A percentile compares a stretch with the other conserved stretches of the same genome.
Evolutionary conservation across 139 green algal species (phyloP).

Genomic region (Chlamydomonas sphaeroides): DNA sequence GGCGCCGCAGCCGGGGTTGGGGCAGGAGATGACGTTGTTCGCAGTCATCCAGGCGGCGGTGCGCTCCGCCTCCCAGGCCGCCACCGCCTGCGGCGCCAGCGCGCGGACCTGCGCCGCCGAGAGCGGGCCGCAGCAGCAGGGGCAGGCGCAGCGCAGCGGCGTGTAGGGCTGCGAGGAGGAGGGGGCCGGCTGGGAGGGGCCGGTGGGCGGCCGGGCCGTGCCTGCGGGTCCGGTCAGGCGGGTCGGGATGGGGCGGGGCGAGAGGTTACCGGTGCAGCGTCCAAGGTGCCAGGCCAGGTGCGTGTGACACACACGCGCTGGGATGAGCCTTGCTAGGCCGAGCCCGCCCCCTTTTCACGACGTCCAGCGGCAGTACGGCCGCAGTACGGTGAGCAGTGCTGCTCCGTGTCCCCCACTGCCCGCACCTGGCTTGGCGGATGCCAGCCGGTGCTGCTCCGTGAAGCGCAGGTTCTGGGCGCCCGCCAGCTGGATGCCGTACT

Average conservation of each 20-base stretch:
- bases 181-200: too few species aligned
- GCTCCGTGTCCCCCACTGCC: not conserved
- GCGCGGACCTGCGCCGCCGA: not conserved
- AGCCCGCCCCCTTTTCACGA: too few species aligned
- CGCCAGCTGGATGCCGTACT: conserved; percentile 27
- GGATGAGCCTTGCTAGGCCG: too few species aligned
- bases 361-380: too few species aligned
- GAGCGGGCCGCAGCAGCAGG: not conserved
- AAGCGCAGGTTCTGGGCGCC: conserved; percentile 18
- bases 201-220: too few species aligned
- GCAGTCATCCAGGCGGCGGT: conserved; percentile 3
- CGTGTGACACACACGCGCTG: too few species aligned
- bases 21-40: conserved; percentile 31
- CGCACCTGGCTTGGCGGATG: not conserved
- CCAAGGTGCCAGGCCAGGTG: too few species aligned
- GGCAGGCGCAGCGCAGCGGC: too few species aligned
- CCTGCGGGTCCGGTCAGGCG: not conserved
- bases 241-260: too few species aligned
- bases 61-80: conserved; percentile 19
- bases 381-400: too few species aligned
- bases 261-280: too few species aligned
- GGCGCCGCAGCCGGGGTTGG: conserved; percentile 24
- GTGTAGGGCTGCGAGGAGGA: too few species aligned
- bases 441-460: conserved; percentile 20
- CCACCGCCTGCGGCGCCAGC: not conserved